Evolutionary conservation across 768 basidiomycete genomes (phyloP).

Genomic region (Lyophyllum shimeji): DNA sequence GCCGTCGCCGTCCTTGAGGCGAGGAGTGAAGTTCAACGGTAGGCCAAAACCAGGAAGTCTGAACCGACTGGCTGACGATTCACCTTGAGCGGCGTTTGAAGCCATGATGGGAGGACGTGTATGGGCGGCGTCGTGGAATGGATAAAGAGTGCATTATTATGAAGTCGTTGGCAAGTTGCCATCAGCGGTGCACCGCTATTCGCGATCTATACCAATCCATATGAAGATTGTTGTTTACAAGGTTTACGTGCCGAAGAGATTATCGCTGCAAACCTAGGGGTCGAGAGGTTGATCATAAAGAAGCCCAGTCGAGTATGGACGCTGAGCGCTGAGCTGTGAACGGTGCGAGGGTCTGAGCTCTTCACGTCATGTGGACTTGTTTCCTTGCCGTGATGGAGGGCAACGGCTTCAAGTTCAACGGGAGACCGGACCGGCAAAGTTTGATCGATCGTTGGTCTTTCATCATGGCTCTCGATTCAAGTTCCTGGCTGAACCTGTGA

Average conservation of each 20-base stretch:
- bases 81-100: not conserved
- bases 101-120: not conserved
- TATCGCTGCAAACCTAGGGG: not conserved
- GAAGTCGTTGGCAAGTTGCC: not conserved
- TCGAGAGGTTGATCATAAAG: too few relatives aligned
- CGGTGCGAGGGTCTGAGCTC: too few relatives aligned
- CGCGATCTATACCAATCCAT: not conserved
- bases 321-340: too few relatives aligned
- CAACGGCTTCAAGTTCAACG: too few relatives aligned
- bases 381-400: too few relatives aligned
- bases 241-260: too few relatives aligned
- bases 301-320: too few relatives aligned
- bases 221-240: too few relatives aligned
- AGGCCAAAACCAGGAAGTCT: slow-evolving; percentile 12
- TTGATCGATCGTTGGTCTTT: too few relatives aligned
- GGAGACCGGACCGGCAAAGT: not conserved
- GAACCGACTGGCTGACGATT: not conserved
- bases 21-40: slow-evolving; percentile 9
- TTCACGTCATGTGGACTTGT: too few relatives aligned
- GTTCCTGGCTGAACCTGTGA: too few relatives aligned
- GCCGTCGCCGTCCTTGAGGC: not conserved
- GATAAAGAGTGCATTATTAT: not conserved
- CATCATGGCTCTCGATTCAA: too few relatives aligned
- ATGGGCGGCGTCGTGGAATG: not conserved
- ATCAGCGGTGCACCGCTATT: not conserved